Conservation (phyloP, 2,329 filamentous ascomycete genomes). For the Verticillium albo-atrum region DNA sequence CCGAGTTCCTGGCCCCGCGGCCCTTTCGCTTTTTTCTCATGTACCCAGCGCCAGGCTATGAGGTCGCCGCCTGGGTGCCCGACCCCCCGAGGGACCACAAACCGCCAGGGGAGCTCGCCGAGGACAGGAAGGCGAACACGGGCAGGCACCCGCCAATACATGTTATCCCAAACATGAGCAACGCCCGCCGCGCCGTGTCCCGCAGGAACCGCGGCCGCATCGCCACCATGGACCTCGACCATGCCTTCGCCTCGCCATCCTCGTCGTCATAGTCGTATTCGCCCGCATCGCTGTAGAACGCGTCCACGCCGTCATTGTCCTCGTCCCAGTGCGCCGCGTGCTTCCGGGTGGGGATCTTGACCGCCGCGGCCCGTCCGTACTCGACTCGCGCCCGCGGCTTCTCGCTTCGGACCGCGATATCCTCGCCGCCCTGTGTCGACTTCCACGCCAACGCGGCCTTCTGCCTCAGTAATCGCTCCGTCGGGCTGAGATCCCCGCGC, state of each 20-base stretch:
- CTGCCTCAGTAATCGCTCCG: conserved; percentile 33
- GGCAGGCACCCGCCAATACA: conserved; percentile 16
- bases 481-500: conserved; percentile 27
- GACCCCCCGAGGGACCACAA: neutral
- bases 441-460: conserved; percentile 38
- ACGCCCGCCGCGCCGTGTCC: conserved; percentile 21
- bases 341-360: conserved; percentile 1
- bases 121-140: neutral
- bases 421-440: conserved; percentile 8
- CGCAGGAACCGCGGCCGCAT: conserved; percentile 10
- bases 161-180: conserved; percentile 24
- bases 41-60: neutral
- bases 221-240: conserved; percentile 6
- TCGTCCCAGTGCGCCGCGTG: conserved; percentile 13
- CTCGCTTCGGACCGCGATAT: neutral
- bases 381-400: neutral
- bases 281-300: conserved; percentile 1
- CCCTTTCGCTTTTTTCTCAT: neutral
- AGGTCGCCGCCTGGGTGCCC: neutral
- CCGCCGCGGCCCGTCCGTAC: neutral
- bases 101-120: neutral
- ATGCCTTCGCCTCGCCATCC: neutral
- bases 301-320: conserved; percentile 6
- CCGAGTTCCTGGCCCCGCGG: neutral
- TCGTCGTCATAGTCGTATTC: conserved; percentile 8